These are phyloP conservation scores for Phytopythium delawarense DNA, from an alignment of 352 stramenopile genomes.

Conservation along the genomic window DNA sequence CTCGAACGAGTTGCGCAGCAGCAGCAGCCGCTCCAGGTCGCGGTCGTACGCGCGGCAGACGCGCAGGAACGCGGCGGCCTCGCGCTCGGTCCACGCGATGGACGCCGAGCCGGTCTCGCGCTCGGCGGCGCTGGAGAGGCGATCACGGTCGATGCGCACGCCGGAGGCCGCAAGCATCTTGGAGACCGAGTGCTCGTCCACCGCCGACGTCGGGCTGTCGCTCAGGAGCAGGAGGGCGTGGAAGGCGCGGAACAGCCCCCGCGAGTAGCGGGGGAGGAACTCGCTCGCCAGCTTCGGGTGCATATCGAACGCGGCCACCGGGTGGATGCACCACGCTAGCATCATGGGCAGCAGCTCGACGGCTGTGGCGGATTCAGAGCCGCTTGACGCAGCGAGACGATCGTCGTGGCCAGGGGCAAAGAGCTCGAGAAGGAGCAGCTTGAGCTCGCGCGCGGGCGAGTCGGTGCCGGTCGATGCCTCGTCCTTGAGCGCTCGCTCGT, in stretches of 20 bases:
- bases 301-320: constrained; percentile 20
- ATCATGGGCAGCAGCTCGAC: constrained; percentile 29
- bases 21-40: constrained; percentile 25
- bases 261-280: constrained; percentile 31
- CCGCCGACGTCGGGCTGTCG: background rate
- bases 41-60: constrained; percentile 29
- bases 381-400: background rate
- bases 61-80: constrained; percentile 17
- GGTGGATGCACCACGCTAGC: constrained; percentile 32
- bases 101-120: background rate
- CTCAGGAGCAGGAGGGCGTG: constrained; percentile 17
- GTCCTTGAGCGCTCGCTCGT: background rate
- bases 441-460: constrained; percentile 10
- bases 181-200: constrained; percentile 6
- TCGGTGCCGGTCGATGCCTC: background rate
- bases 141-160: background rate
- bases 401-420: constrained; percentile 9
- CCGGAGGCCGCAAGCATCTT: constrained; percentile 17
- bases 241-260: constrained; percentile 38
- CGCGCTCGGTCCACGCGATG: background rate
- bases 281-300: constrained; percentile 22
- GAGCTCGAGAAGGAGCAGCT: constrained; percentile 34
- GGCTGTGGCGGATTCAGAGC: background rate
- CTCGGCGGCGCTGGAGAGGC: background rate
- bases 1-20: constrained; percentile 39